These are phyloP conservation scores for Rhodotorula sp. DNA, from an alignment of 1,284 basidiomycete species.

Conservation along the genomic window DNA sequence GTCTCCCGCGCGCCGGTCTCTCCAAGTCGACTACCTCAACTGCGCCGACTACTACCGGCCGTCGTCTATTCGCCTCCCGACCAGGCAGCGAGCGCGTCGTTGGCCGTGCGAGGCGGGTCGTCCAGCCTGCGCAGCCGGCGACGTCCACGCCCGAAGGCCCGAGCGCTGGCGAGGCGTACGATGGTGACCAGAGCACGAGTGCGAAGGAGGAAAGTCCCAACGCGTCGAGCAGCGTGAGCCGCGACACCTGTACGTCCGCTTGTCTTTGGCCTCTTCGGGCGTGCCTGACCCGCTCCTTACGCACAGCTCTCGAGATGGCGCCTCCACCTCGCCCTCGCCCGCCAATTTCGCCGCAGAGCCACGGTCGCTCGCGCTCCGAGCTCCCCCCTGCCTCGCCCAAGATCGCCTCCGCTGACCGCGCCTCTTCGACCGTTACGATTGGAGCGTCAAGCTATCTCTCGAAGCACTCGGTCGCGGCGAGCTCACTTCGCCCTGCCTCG, in stretches of 20 bases:
- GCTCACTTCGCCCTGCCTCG: slow-evolving; percentile 2
- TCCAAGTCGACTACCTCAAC: slow-evolving; percentile 11
- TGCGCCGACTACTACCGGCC: neutral
- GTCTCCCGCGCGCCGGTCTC: slow-evolving; percentile 14
- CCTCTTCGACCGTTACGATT: slow-evolving; percentile 34
- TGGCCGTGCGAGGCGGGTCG: slow-evolving; percentile 8
- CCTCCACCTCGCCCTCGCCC: slow-evolving; percentile 18
- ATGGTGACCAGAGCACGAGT: neutral
- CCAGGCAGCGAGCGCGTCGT: slow-evolving; percentile 9
- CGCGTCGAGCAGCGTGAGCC: neutral
- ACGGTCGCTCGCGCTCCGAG: slow-evolving; percentile 39
- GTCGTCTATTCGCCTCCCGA: slow-evolving; percentile 1
- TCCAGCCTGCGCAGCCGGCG: slow-evolving; percentile 13
- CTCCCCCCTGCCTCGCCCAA: slow-evolving; percentile 36
- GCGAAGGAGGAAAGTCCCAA: slow-evolving; percentile 7
- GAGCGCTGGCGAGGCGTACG: slow-evolving; percentile 2
- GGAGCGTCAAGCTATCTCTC: slow-evolving; percentile 12
- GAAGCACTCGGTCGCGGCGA: neutral
- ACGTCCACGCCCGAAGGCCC: neutral
- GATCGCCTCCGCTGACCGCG: slow-evolving; percentile 22
- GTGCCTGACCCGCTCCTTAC: neutral
- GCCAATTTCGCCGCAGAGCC: slow-evolving; percentile 24
- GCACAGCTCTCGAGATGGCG: neutral
- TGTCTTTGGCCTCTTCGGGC: neutral
- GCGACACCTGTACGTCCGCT: slow-evolving; percentile 5